phyloP scores from a whole-genome alignment of 805 yeast genomes.

The Candida qinlingensis region DNA sequence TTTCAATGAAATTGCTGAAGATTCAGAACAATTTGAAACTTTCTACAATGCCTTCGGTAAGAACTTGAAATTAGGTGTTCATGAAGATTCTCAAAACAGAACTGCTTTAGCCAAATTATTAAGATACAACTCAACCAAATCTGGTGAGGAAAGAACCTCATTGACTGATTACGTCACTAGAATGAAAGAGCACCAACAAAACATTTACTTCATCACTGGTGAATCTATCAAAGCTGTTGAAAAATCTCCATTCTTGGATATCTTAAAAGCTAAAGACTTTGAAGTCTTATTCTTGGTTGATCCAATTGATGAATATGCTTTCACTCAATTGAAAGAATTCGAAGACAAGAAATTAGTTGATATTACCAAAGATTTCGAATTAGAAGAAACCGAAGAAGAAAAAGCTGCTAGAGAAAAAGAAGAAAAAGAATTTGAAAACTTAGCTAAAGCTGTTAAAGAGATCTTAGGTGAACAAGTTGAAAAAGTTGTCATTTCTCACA shows the following conservation, averaged over 20 bases:
- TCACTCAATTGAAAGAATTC: slow-evolving; percentile 98
- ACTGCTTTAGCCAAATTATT: slow-evolving; percentile 88
- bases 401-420: slow-evolving; percentile 91
- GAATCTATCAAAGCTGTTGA: slow-evolving; percentile 96
- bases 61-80: slow-evolving; percentile 98
- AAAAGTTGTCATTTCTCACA: slow-evolving; percentile 97
- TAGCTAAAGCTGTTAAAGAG: slow-evolving; percentile 94
- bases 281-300: slow-evolving; percentile 97
- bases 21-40: slow-evolving; percentile 95
- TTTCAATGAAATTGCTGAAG: slow-evolving; percentile 99
- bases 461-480: slow-evolving; percentile 98
- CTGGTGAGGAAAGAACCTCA: slow-evolving; percentile 90
- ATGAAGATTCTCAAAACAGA: slow-evolving; percentile 99
- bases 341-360: slow-evolving; percentile 99
- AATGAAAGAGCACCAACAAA: slow-evolving; percentile 99
- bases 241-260: slow-evolving; percentile 98
- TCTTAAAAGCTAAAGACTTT: slow-evolving; percentile 95
- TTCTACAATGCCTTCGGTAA: slow-evolving; percentile 97
- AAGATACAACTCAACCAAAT: slow-evolving; percentile 96
- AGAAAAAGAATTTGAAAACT: slow-evolving; percentile 84
- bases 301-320: slow-evolving; percentile 99
- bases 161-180: slow-evolving; percentile 96
- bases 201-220: slow-evolving; percentile 99
- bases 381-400: slow-evolving; percentile 98
- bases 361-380: slow-evolving; percentile 97